Percentiles rank a stretch among this genome's conserved stretches.
These are phyloP conservation scores for Hypoxylon rubiginosum DNA, from an alignment of 2,329 filamentous ascomycete species.

Conservation along the genomic window DNA sequence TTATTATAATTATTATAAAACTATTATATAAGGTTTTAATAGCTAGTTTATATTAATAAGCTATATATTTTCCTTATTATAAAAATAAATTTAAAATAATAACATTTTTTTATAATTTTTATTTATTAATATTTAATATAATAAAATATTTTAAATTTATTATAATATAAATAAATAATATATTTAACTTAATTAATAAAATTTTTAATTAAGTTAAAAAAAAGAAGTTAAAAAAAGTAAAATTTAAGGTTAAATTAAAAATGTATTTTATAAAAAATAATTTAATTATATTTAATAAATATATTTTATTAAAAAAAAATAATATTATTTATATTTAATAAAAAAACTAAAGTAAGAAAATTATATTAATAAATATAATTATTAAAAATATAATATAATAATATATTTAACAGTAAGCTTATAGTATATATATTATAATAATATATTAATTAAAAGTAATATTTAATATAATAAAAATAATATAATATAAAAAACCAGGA, in stretches of 20 bases:
- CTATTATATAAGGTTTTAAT: too few relatives aligned
- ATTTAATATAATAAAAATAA: neutral
- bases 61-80: too few relatives aligned
- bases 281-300: too few relatives aligned
- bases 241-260: too few relatives aligned
- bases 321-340: neutral
- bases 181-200: neutral
- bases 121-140: neutral
- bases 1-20: too few relatives aligned
- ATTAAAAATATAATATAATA: neutral
- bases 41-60: neutral
- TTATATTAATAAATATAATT: neutral
- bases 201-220: neutral
- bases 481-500: neutral
- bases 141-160: neutral
- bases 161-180: neutral
- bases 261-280: too few relatives aligned
- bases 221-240: neutral
- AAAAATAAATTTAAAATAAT: neutral
- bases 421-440: slow-evolving; percentile 1
- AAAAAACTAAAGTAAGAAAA: neutral
- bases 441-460: slow-evolving; percentile 8
- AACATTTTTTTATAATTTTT: neutral
- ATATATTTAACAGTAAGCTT: neutral
- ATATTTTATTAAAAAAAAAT: neutral